Base-by-base conservation (phyloP, 176 grass and related monocot genomes). In the Raddia guianensis region DNA sequence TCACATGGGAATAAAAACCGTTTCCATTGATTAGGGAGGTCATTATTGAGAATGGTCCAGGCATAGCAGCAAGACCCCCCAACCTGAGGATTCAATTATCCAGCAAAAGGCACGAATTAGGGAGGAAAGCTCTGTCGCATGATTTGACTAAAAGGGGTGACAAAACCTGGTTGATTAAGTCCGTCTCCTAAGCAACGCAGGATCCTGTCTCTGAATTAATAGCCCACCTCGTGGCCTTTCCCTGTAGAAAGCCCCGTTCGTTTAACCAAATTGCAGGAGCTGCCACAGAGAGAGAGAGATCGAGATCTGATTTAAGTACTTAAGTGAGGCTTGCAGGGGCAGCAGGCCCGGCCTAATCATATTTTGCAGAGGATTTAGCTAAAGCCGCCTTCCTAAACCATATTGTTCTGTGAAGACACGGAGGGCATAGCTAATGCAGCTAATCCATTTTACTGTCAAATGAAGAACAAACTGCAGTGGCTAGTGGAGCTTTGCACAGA, bases 51-150 rank as follows among this genome's bases (percentile, higher is more conserved):
- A 9, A 45, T 77, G 60, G 60, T n/a, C 18, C 33, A 16, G 56
- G 34, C 16, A 56, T 20, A 48, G 11, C 49, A 11, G 50, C 50
- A 16, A 54, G 20, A 2, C 49, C 33, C 49, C 76, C 15, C 5
- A 0, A 46, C 42, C 66, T 69, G 53, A 71, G 63, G 45, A 82
- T 82, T 53, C 57, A 64, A 48, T 13, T 85, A 66, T 72, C 57
- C 48, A 35, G 48, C 55, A 85, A 10, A 63, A 77, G 66, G 49
- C 51, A 56, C 42, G 76, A 80, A 74, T 86, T 47, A 49, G 76
- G 76, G 75, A 64, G 63, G 8, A 9, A 10, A 14, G 37, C 12
- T 49, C 14, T 70, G 19, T 40, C 49, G 9, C 53, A 20, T 53
- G 74, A 78, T 78, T 70, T 53, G 83, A 78, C 56, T 12, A 12